phyloP scores from a whole-genome alignment of 164 flowering plant genomes.

The Sextonia rubra region DNA sequence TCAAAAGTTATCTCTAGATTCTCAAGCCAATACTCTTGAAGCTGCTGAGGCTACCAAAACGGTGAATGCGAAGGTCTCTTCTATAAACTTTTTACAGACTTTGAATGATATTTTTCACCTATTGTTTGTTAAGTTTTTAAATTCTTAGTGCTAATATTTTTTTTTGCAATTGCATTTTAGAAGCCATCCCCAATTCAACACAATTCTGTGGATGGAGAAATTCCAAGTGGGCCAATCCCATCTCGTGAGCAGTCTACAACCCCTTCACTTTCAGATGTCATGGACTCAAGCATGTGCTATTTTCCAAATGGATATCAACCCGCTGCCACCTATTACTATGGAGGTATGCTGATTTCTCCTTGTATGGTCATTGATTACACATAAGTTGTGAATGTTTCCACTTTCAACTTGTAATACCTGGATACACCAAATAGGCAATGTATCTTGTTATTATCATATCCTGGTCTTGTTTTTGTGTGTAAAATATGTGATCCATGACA shows the following conservation, averaged over 20 bases:
- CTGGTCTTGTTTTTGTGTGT: neutral
- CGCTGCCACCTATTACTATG: conserved; percentile 37
- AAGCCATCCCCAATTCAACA: conserved; percentile 36
- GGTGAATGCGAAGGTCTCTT: conserved; percentile 24
- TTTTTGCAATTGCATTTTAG: neutral
- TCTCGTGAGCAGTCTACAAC: conserved; percentile 39
- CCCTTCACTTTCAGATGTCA: conserved; percentile 27
- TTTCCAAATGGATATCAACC: conserved; percentile 40
- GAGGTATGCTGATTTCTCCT: conserved; percentile 27
- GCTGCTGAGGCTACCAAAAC: conserved; percentile 54
- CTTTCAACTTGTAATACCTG: neutral
- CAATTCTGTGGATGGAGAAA: conserved; percentile 34
- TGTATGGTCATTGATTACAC: neutral
- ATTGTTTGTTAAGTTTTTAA: neutral
- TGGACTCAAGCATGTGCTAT: conserved; percentile 36
- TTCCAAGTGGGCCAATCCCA: conserved; percentile 40
- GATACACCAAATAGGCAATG: too few relatives aligned
- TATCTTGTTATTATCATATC: neutral
- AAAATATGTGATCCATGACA: neutral
- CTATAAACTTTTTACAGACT: neutral
- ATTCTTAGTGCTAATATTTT: neutral
- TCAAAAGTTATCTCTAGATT: conserved; percentile 56
- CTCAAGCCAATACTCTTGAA: conserved; percentile 46
- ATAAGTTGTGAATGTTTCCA: neutral
- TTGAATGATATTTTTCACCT: neutral